Evolutionary conservation across 129 eudicot species (phyloP), one percentile per base, ranked within the genome.

Genomic region (Solidago caesia): DNA sequence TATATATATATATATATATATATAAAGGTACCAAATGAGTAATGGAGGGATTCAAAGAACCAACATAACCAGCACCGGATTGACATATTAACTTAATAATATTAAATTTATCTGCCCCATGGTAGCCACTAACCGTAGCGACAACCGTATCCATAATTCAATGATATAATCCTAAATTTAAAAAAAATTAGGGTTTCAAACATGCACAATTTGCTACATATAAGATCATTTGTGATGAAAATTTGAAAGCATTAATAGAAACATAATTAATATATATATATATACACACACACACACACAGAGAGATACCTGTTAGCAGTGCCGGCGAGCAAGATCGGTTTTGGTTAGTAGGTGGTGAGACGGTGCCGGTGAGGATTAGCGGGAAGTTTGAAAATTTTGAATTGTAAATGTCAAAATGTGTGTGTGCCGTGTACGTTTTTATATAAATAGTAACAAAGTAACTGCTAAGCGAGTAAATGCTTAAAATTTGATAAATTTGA

Each of bases 51-150:
- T 84, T 79, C 96, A 92, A 60, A 13, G 81, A 66, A 7, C 98
- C 98, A 29, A 92, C 96, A 51, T 87, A 92, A 59, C 82, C 86
- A 7, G 87, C 98, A 44, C 98, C 96, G 5, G 90, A 49, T 42
- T 73, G 80, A 68, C 82, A 61, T 51, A 92, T 81, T 68, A 89
- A 48, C 64, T 86, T 89, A 82, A 92, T 92, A 64, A 92, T 89
- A 41, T 86, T 83, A 71, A 89, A 84, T 61, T 96, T 79, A 85
- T 89, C 92, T 14, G 81, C 52, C 51, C 98, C 98, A 25, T 84
- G 89, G 79, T 89, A 92, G n/a, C 98, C 98, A 27, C 87, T 89
- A 44, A 92, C 98, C 4, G 98, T 86, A 13, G 89, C 98, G n/a
- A 92, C 77, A 26, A 92, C 94, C 8, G 82, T 49, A 41, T 88